Conservation (phyloP, 768 basidiomycete species). For the Exsudoporus frostii region DNA sequence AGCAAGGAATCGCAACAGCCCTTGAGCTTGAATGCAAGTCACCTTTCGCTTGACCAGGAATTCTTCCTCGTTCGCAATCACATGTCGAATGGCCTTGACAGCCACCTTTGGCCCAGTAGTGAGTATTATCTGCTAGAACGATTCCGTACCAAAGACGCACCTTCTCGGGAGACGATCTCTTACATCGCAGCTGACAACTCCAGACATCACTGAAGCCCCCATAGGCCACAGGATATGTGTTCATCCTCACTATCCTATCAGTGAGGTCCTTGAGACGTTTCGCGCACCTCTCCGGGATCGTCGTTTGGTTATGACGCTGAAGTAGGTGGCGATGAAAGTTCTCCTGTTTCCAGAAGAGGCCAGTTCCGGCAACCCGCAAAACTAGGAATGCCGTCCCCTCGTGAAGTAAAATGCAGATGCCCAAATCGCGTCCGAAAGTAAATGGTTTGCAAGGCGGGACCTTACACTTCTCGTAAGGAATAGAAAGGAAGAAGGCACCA, state of each 20-base stretch:
- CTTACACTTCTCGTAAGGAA: not conserved
- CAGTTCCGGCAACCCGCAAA: not conserved
- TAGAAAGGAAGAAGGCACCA: not conserved
- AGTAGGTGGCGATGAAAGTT: not conserved
- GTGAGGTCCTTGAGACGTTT: constrained; percentile 16
- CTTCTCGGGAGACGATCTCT: not conserved
- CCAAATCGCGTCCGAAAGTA: too few species aligned
- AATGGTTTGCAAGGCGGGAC: too few species aligned
- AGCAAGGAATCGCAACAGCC: not conserved
- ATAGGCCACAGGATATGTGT: constrained; percentile 22
- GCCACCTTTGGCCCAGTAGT: constrained; percentile 19
- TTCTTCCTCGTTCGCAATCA: constrained; percentile 1
- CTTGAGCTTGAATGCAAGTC: not conserved
- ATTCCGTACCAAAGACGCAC: constrained; percentile 7
- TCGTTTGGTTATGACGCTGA: not conserved
- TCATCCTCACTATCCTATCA: constrained; percentile 4
- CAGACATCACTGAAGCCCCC: constrained; percentile 33
- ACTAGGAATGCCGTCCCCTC: rapidly evolving
- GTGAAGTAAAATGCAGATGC: too few species aligned
- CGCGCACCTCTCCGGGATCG: not conserved
- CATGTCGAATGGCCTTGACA: constrained; percentile 24
- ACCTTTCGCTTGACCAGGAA: constrained; percentile 17
- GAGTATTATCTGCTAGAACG: not conserved
- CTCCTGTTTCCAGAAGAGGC: not conserved
- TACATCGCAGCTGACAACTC: constrained; percentile 12